Evolutionary conservation across 176 grass and related monocot species (phyloP).

Genomic region (Melocanna baccifera): DNA sequence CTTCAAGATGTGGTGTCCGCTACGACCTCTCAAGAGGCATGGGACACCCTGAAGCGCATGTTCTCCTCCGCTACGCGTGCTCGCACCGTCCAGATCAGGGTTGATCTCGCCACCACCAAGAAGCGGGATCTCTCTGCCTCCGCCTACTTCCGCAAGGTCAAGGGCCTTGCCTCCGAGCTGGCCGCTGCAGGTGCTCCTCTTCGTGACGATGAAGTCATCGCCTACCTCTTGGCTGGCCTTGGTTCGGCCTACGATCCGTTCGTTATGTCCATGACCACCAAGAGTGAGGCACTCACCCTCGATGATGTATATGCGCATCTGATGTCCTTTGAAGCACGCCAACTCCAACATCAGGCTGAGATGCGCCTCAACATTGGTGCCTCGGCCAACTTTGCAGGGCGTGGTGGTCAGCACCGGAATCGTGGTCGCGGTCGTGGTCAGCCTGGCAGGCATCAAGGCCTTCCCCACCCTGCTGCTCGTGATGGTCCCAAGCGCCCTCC

Average conservation of each 20-base stretch:
- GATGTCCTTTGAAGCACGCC: background rate
- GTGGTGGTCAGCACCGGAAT: no score
- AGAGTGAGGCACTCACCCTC: background rate
- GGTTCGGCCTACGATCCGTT: background rate
- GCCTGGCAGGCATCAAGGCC: no score
- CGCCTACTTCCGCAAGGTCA: background rate
- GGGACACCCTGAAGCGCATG: background rate
- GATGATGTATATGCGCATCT: background rate
- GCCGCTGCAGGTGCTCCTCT: background rate
- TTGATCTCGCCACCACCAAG: background rate
- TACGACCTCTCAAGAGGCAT: background rate
- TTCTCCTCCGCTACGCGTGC: background rate
- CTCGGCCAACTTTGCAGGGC: background rate
- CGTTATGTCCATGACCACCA: background rate
- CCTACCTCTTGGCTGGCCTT: background rate
- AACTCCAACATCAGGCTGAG: background rate
- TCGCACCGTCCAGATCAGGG: background rate
- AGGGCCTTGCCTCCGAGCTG: background rate
- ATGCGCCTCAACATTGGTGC: background rate
- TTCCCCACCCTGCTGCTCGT: no score
- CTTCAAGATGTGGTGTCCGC: background rate
- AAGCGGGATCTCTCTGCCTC: background rate
- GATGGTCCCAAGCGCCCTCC: no score
- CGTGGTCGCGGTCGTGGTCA: no score
- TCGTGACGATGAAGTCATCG: background rate